Evolutionary conservation across 1,139 yeast species (phyloP).

Genomic region (Kodamaea suecica): DNA sequence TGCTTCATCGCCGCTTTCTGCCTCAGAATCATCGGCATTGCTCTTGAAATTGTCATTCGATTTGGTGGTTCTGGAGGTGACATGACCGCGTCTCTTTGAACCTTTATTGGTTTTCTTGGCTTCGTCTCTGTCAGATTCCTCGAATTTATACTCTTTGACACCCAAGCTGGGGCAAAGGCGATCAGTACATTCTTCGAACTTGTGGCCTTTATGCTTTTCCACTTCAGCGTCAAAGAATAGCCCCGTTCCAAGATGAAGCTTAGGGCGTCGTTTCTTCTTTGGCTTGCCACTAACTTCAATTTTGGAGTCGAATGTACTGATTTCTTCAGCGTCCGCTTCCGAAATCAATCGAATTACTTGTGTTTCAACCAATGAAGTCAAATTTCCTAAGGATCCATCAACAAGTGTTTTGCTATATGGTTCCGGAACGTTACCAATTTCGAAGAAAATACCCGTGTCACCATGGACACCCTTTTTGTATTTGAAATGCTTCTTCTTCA

Average conservation of each 20-base stretch:
- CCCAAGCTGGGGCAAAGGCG: constrained; percentile 7
- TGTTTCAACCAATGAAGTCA: too few relatives aligned
- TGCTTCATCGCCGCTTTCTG: constrained; percentile 3
- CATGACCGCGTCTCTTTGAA: not conserved
- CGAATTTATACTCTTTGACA: not conserved
- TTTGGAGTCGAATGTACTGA: not conserved
- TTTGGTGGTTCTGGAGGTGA: too few relatives aligned
- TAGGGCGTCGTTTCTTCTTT: constrained; percentile 6
- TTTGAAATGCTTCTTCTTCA: constrained; percentile 9
- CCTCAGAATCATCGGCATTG: too few relatives aligned
- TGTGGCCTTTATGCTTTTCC: constrained; percentile 13
- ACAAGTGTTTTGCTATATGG: too few relatives aligned
- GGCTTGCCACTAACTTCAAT: not conserved
- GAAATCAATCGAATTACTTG: not conserved
- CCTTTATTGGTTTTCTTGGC: too few relatives aligned
- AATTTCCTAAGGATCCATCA: not conserved
- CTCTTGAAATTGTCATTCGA: too few relatives aligned
- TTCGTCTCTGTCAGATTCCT: too few relatives aligned
- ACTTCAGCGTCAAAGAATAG: constrained; percentile 21
- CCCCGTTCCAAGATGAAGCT: constrained; percentile 23
- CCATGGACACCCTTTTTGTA: constrained; percentile 8
- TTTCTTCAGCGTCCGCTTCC: not conserved
- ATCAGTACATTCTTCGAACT: constrained; percentile 9
- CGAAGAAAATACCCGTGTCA: constrained; percentile 9
- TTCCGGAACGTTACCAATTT: constrained; percentile 7